phyloP scores from a whole-genome alignment of 257 asterid species.

The Paulownia fortunei region DNA sequence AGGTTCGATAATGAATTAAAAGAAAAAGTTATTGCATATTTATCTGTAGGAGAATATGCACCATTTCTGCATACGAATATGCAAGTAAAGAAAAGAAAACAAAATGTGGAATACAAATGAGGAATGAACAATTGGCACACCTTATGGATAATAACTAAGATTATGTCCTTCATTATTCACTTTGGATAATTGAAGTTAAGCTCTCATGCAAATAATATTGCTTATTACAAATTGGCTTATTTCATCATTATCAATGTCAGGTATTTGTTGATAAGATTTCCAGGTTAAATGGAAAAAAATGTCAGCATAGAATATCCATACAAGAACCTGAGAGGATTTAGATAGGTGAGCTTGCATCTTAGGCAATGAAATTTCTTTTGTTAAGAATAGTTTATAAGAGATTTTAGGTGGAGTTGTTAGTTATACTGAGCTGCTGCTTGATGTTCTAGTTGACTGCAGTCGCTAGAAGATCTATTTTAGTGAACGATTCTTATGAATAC shows the following conservation, averaged over 20 bases:
- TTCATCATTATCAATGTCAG: neutral
- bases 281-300: neutral
- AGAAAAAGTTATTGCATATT: too few species aligned
- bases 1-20: too few species aligned
- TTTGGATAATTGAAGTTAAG: too few species aligned
- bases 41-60: too few species aligned
- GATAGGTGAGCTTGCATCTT: neutral
- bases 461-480: neutral
- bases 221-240: too few species aligned
- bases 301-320: neutral
- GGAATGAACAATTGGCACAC: too few species aligned
- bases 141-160: too few species aligned
- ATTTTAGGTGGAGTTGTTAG: neutral
- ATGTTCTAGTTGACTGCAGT: neutral
- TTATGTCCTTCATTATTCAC: too few species aligned
- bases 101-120: too few species aligned
- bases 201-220: neutral
- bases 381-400: neutral
- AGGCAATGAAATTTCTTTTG: neutral
- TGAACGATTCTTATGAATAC: too few species aligned
- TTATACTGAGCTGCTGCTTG: neutral
- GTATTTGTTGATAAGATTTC: neutral
- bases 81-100: too few species aligned
- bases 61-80: too few species aligned
- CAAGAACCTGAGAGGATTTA: neutral